A percentile compares a stretch with the other conserved stretches of the same genome.
These are phyloP conservation scores for Lobosporangium transversale DNA, from an alignment of 192 early-diverging fungal species.

Conservation along the genomic window DNA sequence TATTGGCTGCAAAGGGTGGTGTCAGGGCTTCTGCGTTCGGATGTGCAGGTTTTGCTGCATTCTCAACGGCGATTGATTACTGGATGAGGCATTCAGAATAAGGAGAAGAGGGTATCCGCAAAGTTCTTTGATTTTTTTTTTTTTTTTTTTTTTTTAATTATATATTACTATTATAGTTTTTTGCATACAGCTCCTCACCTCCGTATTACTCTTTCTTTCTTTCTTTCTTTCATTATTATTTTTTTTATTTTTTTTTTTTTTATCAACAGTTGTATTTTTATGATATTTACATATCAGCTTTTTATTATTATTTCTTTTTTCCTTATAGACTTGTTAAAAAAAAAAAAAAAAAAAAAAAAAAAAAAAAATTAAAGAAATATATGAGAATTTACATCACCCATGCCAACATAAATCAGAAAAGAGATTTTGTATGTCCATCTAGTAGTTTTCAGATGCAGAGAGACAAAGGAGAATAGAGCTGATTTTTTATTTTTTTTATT, in stretches of 20 bases:
- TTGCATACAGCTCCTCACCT: too few relatives aligned
- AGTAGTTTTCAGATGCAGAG: constrained; percentile 1
- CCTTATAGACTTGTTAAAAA: too few relatives aligned
- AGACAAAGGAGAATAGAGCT: background rate
- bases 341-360: too few relatives aligned
- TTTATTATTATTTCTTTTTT: background rate
- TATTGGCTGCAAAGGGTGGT: constrained; percentile 79
- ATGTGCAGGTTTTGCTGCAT: constrained; percentile 94
- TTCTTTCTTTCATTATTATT: constrained; percentile 3
- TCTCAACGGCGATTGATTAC: constrained; percentile 92
- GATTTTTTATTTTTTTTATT: too few relatives aligned
- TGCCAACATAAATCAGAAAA: too few relatives aligned
- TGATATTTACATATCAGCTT: too few relatives aligned
- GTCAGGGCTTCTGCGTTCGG: constrained; percentile 80
- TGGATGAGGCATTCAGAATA: constrained; percentile 71
- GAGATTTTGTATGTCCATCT: constrained; percentile 4
- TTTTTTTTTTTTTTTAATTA: constrained; percentile 10
- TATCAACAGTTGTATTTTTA: background rate
- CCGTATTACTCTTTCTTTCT: background rate
- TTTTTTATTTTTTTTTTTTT: background rate
- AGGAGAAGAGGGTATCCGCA: background rate
- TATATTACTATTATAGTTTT: too few relatives aligned
- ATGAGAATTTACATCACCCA: too few relatives aligned
- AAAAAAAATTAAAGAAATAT: too few relatives aligned
- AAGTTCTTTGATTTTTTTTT: background rate